phyloP scores from a whole-genome alignment of 371 early-diverging fungal species.

The Circinella umbellata region DNA sequence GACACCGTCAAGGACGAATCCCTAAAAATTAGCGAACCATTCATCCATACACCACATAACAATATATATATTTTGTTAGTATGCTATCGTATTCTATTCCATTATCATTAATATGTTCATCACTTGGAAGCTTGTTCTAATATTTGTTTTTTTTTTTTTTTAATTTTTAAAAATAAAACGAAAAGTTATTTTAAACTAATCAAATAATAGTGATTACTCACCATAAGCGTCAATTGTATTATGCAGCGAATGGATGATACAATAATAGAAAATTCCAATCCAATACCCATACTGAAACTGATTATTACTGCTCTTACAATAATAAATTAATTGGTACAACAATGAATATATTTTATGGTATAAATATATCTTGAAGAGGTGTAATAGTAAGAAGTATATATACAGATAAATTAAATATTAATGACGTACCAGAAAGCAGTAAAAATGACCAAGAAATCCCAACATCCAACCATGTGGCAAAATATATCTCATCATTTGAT shows the following conservation, averaged over 20 bases:
- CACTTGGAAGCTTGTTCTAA: no score
- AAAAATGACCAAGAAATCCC: neutral
- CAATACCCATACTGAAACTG: neutral
- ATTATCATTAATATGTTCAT: neutral
- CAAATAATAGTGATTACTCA: neutral
- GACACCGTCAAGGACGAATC: neutral
- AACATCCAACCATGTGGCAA: neutral
- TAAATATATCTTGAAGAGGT: no score
- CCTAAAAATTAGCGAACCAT: neutral
- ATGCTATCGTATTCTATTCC: neutral
- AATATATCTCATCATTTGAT: neutral
- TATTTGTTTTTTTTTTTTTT: no score
- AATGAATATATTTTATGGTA: no score
- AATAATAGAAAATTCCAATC: neutral
- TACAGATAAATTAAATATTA: neutral
- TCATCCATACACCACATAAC: no score
- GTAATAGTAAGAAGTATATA: neutral
- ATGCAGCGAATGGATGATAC: neutral
- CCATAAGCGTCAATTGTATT: conserved; percentile 1
- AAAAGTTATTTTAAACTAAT: no score
- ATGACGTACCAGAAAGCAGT: neutral
- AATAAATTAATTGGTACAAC: no score
- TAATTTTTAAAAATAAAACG: no score
- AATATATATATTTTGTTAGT: neutral
- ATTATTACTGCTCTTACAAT: neutral